Evolutionary conservation across 352 stramenopile genomes (phyloP).

Genomic region (Pythium sp.): DNA sequence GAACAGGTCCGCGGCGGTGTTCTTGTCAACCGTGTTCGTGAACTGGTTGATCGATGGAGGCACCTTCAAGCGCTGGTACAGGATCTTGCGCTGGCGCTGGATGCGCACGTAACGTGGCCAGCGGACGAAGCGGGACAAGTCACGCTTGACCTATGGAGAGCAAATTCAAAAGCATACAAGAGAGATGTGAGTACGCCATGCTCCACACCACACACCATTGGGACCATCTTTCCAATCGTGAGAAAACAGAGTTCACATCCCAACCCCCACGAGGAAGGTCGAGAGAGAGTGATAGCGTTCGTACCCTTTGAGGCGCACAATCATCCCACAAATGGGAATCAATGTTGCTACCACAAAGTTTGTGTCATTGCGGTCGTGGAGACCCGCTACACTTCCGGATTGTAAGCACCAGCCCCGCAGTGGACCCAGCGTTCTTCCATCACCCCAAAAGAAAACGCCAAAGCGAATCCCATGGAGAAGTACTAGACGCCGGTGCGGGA

Average conservation of each 20-base stretch:
- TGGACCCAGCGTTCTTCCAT: conserved; percentile 4
- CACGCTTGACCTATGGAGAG: conserved; percentile 85
- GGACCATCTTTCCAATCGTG: not conserved
- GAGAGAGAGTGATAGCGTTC: conserved; percentile 33
- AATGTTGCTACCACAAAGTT: conserved; percentile 79
- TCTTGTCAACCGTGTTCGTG: conserved; percentile 97
- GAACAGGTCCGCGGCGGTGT: conserved; percentile 97
- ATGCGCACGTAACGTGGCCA: conserved; percentile 99
- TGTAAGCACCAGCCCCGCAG: conserved; percentile 6
- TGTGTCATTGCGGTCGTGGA: conserved; percentile 91
- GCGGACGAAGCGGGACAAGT: conserved; percentile 98
- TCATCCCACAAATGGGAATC: not conserved
- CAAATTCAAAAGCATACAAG: conserved; percentile 18
- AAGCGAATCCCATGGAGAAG: not conserved
- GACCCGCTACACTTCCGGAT: conserved; percentile 75
- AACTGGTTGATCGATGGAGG: conserved; percentile 99
- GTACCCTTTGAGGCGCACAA: conserved; percentile 78
- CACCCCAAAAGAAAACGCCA: not conserved
- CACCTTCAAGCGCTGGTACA: conserved; percentile 99
- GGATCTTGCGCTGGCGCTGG: conserved; percentile 98
- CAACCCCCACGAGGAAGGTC: not conserved
- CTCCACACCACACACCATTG: not conserved
- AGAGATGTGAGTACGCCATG: conserved; percentile 14
- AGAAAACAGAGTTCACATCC: conserved; percentile 17
- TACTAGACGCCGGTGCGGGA: conserved; percentile 5